A percentile compares a stretch with the other conserved stretches of the same genome.
These are phyloP conservation scores for Pulicaria dysenterica DNA, from an alignment of 129 eudicot genomes.

Conservation along the genomic window DNA sequence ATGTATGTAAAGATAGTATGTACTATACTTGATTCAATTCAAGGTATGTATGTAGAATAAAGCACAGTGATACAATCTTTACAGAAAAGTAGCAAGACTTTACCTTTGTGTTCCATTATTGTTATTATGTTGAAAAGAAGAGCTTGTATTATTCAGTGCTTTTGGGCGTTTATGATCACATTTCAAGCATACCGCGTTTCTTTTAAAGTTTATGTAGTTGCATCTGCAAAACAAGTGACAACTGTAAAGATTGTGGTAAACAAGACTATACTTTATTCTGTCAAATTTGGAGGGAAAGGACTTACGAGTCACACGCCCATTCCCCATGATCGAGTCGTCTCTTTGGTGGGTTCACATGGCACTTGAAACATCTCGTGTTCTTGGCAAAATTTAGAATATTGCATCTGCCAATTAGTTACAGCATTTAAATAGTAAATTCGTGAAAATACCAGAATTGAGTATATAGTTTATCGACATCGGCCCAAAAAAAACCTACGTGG, in stretches of 20 bases:
- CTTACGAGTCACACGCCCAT: slow-evolving; percentile 95
- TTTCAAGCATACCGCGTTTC: slow-evolving; percentile 66
- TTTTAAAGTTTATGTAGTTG: slow-evolving; percentile 76
- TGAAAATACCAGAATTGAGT: background rate
- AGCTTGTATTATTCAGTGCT: slow-evolving; percentile 26
- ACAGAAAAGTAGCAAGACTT: background rate
- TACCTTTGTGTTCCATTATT: background rate
- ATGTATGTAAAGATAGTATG: background rate
- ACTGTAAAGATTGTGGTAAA: background rate
- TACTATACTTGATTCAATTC: background rate
- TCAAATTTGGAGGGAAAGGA: slow-evolving; percentile 5
- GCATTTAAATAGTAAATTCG: background rate
- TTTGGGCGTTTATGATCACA: slow-evolving; percentile 73
- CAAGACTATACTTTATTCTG: background rate
- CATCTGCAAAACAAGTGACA: slow-evolving; percentile 49
- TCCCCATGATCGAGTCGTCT: slow-evolving; percentile 74
- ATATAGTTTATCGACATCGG: background rate
- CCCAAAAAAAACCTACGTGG: too few species aligned
- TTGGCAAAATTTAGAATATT: slow-evolving; percentile 68
- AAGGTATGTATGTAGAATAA: background rate
- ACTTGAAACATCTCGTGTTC: slow-evolving; percentile 64
- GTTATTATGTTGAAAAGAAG: background rate
- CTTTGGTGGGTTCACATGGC: slow-evolving; percentile 68
- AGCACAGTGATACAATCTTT: slow-evolving; percentile 12
- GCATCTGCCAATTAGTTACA: slow-evolving; percentile 51